phyloP scores from a whole-genome alignment of 305 asterid genomes.

The Euphrasia arctica region DNA sequence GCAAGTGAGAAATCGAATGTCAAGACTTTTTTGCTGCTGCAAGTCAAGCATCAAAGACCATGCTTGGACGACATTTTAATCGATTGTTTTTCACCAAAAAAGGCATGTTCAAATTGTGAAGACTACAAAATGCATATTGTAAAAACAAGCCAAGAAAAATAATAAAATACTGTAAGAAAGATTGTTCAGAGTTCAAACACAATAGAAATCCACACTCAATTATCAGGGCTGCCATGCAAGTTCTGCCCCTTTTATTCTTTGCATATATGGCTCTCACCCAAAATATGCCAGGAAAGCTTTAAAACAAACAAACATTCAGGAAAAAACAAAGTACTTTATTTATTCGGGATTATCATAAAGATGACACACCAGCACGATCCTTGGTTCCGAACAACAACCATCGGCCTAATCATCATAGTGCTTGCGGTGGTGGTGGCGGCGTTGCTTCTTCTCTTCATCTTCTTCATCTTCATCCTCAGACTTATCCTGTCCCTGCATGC shows the following conservation, averaged over 20 bases:
- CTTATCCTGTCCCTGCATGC: slow-evolving; percentile 36
- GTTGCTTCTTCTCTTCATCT: slow-evolving; percentile 26
- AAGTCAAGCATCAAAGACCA: no score
- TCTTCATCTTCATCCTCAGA: slow-evolving; percentile 38
- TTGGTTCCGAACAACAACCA: background rate
- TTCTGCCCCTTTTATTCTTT: background rate
- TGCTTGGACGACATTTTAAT: no score
- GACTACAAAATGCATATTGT: no score
- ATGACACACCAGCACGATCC: background rate
- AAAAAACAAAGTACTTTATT: background rate
- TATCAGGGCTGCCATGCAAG: background rate
- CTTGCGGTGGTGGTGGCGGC: slow-evolving; percentile 38
- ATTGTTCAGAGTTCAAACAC: background rate
- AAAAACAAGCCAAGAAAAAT: background rate
- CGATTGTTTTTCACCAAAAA: no score
- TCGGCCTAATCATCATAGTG: slow-evolving; percentile 40
- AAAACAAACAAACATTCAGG: background rate
- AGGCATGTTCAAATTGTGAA: no score
- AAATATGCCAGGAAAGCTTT: background rate
- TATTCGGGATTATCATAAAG: no score
- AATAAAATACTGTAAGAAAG: background rate
- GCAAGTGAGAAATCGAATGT: no score
- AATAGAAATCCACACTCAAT: background rate
- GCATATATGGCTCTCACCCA: background rate
- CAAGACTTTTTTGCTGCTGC: no score